Conservation (phyloP, 495 filamentous ascomycete species). For the Hamigera avellanea region DNA sequence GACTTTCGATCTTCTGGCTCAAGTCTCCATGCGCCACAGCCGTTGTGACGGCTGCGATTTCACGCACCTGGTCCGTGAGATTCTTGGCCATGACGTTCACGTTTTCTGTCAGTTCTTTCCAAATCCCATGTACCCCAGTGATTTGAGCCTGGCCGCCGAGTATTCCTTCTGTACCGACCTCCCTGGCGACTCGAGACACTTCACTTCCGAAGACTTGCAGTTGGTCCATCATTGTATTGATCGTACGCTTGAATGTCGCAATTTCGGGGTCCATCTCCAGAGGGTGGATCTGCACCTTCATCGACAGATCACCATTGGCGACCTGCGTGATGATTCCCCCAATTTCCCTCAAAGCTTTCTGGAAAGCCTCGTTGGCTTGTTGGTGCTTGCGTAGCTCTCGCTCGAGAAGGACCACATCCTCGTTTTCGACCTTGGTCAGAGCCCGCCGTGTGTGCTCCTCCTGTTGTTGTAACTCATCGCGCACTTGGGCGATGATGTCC, state of each 20-base stretch:
- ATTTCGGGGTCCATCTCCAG: slow-evolving; percentile 99
- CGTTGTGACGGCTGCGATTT: slow-evolving; percentile 93
- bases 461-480: slow-evolving; percentile 51
- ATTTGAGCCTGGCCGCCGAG: slow-evolving; percentile 96
- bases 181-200: slow-evolving; percentile 89
- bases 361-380: slow-evolving; percentile 96
- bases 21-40: slow-evolving; percentile 95
- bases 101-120: slow-evolving; percentile 96
- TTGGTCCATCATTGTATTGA: slow-evolving; percentile 98
- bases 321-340: slow-evolving; percentile 94
- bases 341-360: slow-evolving; percentile 93
- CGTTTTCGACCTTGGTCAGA: slow-evolving; percentile 45
- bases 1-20: slow-evolving; percentile 89
- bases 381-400: slow-evolving; percentile 92
- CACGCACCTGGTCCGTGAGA: slow-evolving; percentile 78
- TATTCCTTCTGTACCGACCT: slow-evolving; percentile 94
- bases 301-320: slow-evolving; percentile 89
- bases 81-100: slow-evolving; percentile 97
- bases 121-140: slow-evolving; percentile 89
- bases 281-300: slow-evolving; percentile 93
- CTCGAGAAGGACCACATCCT: slow-evolving; percentile 62
- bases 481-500: slow-evolving; percentile 56
- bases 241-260: slow-evolving; percentile 93
- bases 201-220: slow-evolving; percentile 95
- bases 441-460: slow-evolving; percentile 46